phyloP scores from a whole-genome alignment of 805 yeast species.

The Zygoascus flipseniorum region DNA sequence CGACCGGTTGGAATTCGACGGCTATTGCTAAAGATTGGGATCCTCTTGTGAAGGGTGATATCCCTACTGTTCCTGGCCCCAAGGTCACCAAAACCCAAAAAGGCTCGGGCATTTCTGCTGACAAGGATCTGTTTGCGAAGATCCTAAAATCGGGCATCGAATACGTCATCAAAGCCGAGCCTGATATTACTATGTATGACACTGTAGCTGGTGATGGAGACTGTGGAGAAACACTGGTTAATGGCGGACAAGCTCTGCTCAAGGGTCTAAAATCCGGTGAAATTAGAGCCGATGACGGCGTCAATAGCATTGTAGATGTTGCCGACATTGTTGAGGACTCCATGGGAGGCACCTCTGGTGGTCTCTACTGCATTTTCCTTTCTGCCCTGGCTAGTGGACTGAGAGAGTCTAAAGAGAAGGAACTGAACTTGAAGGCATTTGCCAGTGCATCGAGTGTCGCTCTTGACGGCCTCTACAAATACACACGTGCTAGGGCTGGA shows the following conservation, averaged over 20 bases:
- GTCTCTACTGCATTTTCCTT: slow-evolving; percentile 76
- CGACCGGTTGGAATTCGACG: slow-evolving; percentile 70
- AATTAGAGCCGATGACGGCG: slow-evolving; percentile 27
- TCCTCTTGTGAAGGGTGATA: slow-evolving; percentile 11
- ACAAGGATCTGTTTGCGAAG: slow-evolving; percentile 23
- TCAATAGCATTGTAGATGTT: slow-evolving; percentile 56
- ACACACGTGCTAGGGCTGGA: slow-evolving; percentile 83
- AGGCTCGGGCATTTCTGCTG: slow-evolving; percentile 28
- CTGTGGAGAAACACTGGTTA: slow-evolving; percentile 84
- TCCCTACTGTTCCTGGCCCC: slow-evolving; percentile 15
- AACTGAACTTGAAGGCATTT: slow-evolving; percentile 18
- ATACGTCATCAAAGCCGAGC: slow-evolving; percentile 55
- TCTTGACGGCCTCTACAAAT: slow-evolving; percentile 64
- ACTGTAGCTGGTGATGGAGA: slow-evolving; percentile 95
- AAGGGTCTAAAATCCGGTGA: slow-evolving; percentile 39
- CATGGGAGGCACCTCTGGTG: slow-evolving; percentile 99
- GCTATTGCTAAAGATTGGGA: slow-evolving; percentile 24
- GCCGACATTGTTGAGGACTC: slow-evolving; percentile 78
- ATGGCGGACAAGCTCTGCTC: slow-evolving; percentile 70
- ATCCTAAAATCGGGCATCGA: slow-evolving; percentile 44
- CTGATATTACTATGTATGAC: slow-evolving; percentile 75
- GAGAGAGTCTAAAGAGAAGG: slow-evolving; percentile 18
- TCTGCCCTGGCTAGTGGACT: slow-evolving; percentile 62
- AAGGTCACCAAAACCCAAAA: slow-evolving; percentile 19
- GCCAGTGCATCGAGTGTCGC: slow-evolving; percentile 40